Percentiles rank a stretch among this genome's conserved stretches.
These are phyloP conservation scores for Aspergillus chevalieri DNA, from an alignment of 2,329 filamentous ascomycete genomes.

Conservation along the genomic window DNA sequence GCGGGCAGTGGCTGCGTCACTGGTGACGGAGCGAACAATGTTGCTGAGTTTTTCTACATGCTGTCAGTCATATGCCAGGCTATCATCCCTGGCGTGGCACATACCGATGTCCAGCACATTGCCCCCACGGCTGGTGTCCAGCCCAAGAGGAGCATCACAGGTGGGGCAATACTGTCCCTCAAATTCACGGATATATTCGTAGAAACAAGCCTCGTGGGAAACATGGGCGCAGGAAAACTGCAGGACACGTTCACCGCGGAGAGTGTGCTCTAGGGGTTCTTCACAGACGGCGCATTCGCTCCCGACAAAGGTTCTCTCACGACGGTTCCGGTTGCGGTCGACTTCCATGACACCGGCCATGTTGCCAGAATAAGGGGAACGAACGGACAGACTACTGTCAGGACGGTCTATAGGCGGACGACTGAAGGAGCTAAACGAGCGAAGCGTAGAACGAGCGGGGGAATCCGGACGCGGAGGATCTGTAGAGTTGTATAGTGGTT, in stretches of 20 bases:
- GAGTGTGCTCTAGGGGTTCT: constrained; percentile 89
- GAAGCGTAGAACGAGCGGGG: constrained; percentile 27
- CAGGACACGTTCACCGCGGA: constrained; percentile 86
- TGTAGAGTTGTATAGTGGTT: constrained; percentile 15
- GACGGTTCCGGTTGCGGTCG: constrained; percentile 70
- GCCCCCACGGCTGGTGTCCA: constrained; percentile 87
- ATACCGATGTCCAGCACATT: constrained; percentile 88
- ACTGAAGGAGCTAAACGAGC: constrained; percentile 25
- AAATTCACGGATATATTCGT: constrained; percentile 93
- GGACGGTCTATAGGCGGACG: constrained; percentile 22
- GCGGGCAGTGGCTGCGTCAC: constrained; percentile 51
- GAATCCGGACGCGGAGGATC: constrained; percentile 26
- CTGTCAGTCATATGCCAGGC: constrained; percentile 7
- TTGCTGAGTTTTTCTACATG: constrained; percentile 82
- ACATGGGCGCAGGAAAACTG: constrained; percentile 97
- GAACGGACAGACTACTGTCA: constrained; percentile 22
- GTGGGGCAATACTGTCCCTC: constrained; percentile 91
- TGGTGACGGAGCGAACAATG: constrained; percentile 78
- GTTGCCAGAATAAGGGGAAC: constrained; percentile 32
- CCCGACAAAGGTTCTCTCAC: constrained; percentile 92
- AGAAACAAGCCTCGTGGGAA: constrained; percentile 96
- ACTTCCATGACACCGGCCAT: constrained; percentile 65
- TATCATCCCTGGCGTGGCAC: constrained; percentile 16
- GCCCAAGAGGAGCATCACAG: constrained; percentile 82
- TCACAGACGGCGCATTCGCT: constrained; percentile 94